Percentiles rank a stretch among this genome's conserved stretches.
Evolutionary conservation across 2,329 filamentous ascomycete species (phyloP).

Genomic region (Claviceps monticola): DNA sequence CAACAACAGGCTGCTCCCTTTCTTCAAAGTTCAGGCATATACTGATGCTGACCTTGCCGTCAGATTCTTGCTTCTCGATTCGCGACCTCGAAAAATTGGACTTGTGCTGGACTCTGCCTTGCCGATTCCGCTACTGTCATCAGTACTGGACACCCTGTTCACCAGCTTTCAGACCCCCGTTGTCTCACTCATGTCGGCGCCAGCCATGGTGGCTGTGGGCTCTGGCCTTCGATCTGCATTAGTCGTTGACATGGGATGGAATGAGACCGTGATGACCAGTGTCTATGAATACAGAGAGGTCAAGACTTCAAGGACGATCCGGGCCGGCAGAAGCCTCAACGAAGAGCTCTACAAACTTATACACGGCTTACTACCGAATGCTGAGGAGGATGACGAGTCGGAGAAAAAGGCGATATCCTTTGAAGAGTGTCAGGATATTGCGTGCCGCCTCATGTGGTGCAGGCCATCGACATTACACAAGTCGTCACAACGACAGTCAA

Average conservation of each 20-base stretch:
- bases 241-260: slow-evolving; percentile 85
- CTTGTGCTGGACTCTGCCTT: slow-evolving; percentile 66
- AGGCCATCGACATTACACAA: slow-evolving; percentile 17
- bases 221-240: slow-evolving; percentile 78
- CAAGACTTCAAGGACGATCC: slow-evolving; percentile 50
- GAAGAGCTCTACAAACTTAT: slow-evolving; percentile 55
- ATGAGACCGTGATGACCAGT: slow-evolving; percentile 72
- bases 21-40: neutral
- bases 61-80: slow-evolving; percentile 55
- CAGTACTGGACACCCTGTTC: slow-evolving; percentile 66
- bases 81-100: slow-evolving; percentile 59
- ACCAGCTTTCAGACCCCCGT: slow-evolving; percentile 65
- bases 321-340: slow-evolving; percentile 60
- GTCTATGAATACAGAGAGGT: slow-evolving; percentile 88
- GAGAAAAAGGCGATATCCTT: slow-evolving; percentile 41
- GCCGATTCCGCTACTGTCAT: slow-evolving; percentile 64
- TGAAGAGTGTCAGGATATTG: slow-evolving; percentile 68
- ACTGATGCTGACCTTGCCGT: neutral
- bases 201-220: slow-evolving; percentile 59
- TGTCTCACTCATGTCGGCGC: slow-evolving; percentile 65
- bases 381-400: slow-evolving; percentile 16
- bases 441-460: slow-evolving; percentile 69
- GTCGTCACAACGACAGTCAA: slow-evolving; percentile 23
- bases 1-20: neutral
- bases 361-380: slow-evolving; percentile 16